Evolutionary conservation across 441 rosid species (phyloP).

Genomic region (Gossypium lobatum): DNA sequence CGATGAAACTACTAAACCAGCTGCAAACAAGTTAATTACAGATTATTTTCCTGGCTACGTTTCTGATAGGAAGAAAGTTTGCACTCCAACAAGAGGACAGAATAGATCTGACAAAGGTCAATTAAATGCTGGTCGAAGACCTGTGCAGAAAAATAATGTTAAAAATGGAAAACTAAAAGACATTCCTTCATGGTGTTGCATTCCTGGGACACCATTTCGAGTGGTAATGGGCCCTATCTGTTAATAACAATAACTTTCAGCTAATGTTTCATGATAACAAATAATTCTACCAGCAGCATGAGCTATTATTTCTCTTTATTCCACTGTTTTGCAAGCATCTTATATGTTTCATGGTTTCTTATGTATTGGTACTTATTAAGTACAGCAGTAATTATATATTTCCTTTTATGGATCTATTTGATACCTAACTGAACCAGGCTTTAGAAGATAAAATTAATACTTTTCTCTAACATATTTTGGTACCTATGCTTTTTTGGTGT

Average conservation of each 20-base stretch:
- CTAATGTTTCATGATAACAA: background rate
- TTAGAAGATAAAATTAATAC: conserved; percentile 1
- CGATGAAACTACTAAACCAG: conserved; percentile 36
- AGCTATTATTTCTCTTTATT: background rate
- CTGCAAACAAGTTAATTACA: conserved; percentile 75
- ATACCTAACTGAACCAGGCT: background rate
- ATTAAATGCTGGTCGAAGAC: conserved; percentile 30
- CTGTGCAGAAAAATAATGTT: conserved; percentile 26
- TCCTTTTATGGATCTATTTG: background rate
- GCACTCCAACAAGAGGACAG: conserved; percentile 28
- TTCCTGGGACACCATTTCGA: conserved; percentile 83
- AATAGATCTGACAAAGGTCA: conserved; percentile 23
- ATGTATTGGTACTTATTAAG: background rate
- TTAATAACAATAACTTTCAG: background rate
- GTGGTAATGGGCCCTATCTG: conserved; percentile 50
- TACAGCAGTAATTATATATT: background rate
- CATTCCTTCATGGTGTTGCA: conserved; percentile 69
- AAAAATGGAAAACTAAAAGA: conserved; percentile 47
- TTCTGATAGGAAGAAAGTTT: conserved; percentile 31
- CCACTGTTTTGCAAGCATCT: background rate
- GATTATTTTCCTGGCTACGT: conserved; percentile 62
- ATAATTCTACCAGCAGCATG: background rate
- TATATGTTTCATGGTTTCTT: background rate
- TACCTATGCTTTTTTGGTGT: background rate
- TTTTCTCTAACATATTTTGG: background rate